Evolutionary conservation across 2,329 filamentous ascomycete species (phyloP).

Genomic region (Fusarium neocosmosporiellum): DNA sequence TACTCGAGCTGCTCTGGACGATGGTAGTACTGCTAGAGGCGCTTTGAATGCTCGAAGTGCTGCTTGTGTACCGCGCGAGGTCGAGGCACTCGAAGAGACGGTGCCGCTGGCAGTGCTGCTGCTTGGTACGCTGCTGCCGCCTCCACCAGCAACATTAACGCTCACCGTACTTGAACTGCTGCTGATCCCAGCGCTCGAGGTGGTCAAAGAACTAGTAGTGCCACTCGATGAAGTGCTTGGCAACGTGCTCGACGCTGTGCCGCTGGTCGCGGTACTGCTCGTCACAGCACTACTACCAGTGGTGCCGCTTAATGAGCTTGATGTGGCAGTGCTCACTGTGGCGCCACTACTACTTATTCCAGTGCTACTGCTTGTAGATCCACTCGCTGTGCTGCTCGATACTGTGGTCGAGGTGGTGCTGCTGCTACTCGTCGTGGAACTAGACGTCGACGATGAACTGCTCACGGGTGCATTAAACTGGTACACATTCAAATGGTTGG

Average conservation of each 20-base stretch:
- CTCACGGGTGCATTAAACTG: conserved; percentile 32
- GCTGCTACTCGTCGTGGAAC: neutral
- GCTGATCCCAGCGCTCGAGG: neutral
- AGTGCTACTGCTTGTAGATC: neutral
- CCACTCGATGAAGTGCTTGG: neutral
- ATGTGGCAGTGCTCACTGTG: no score
- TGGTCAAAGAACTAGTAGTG: neutral
- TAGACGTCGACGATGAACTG: conserved; percentile 1
- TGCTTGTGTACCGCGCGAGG: neutral
- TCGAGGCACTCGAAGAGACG: neutral
- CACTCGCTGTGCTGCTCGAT: neutral
- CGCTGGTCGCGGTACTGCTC: neutral
- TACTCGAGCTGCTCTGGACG: neutral
- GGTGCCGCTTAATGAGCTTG: no score
- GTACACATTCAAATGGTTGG: conserved; percentile 51
- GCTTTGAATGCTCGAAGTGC: neutral
- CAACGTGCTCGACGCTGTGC: neutral
- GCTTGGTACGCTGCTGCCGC: neutral
- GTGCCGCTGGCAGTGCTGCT: neutral
- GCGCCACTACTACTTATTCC: no score
- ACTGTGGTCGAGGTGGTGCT: neutral
- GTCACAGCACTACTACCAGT: no score
- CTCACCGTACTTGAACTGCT: neutral
- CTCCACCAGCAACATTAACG: neutral
- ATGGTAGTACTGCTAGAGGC: neutral